phyloP scores from a whole-genome alignment of 352 stramenopile genomes.

The Pythium utonaiense region DNA sequence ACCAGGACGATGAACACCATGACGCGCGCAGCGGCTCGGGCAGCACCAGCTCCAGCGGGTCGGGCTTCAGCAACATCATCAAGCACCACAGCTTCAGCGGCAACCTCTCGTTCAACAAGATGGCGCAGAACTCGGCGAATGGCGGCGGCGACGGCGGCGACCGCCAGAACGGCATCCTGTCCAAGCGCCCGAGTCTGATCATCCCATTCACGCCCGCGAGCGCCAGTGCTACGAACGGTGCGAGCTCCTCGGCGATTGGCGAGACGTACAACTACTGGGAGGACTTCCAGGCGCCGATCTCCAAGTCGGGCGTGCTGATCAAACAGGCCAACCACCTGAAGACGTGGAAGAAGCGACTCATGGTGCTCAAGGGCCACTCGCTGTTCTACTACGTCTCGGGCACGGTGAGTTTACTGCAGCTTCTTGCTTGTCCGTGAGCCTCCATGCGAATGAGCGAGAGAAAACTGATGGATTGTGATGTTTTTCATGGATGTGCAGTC shows the following conservation, averaged over 20 bases:
- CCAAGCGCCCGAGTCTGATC: slow-evolving; percentile 73
- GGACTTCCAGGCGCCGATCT: slow-evolving; percentile 79
- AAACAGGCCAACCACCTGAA: slow-evolving; percentile 88
- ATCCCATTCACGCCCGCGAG: slow-evolving; percentile 46
- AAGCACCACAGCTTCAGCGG: slow-evolving; percentile 73
- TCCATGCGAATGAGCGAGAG: too few species aligned
- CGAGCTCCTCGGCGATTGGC: slow-evolving; percentile 20
- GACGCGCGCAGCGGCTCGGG: slow-evolving; percentile 17
- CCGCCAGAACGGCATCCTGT: slow-evolving; percentile 52
- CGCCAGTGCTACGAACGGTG: slow-evolving; percentile 26
- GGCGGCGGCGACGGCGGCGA: slow-evolving; percentile 24
- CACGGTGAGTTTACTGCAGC: slow-evolving; percentile 42
- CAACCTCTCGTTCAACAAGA: slow-evolving; percentile 53
- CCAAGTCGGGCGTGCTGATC: slow-evolving; percentile 82
- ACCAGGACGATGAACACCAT: slow-evolving; percentile 24
- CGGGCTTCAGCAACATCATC: slow-evolving; percentile 24
- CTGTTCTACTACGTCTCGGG: slow-evolving; percentile 88
- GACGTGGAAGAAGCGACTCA: slow-evolving; percentile 87
- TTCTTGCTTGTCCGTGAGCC: not conserved
- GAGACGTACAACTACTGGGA: slow-evolving; percentile 52
- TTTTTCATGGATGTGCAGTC: slow-evolving; percentile 36
- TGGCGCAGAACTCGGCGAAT: slow-evolving; percentile 26
- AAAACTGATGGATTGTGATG: not conserved
- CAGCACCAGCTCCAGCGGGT: slow-evolving; percentile 13
- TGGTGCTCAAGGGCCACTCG: slow-evolving; percentile 85